phyloP scores from a whole-genome alignment of 441 rosid genomes.

The Syzygium malaccense region DNA sequence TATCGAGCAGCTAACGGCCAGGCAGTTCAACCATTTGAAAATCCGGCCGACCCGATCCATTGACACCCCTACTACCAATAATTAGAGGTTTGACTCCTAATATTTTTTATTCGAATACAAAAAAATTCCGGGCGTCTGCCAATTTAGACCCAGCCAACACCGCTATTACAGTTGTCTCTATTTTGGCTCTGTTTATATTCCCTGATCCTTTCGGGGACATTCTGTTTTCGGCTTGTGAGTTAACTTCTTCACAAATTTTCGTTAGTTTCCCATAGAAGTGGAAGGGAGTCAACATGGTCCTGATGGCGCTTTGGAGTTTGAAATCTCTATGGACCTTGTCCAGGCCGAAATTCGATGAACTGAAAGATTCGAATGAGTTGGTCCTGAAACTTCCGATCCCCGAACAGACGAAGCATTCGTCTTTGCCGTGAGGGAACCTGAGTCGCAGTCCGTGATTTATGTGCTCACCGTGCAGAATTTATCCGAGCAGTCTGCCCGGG shows the following conservation, averaged over 20 bases:
- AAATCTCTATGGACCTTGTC: slow-evolving; percentile 74
- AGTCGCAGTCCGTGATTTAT: slow-evolving; percentile 56
- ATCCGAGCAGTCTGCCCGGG: slow-evolving; percentile 57
- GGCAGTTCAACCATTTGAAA: no score
- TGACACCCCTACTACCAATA: no score
- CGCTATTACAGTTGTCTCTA: neutral
- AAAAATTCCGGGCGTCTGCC: no score
- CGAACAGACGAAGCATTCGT: slow-evolving; percentile 56
- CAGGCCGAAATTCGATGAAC: slow-evolving; percentile 31
- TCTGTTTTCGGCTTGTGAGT: neutral
- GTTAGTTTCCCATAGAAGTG: neutral
- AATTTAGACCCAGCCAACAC: neutral
- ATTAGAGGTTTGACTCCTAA: no score
- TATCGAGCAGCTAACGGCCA: no score
- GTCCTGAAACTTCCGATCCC: slow-evolving; percentile 50
- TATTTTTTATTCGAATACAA: no score
- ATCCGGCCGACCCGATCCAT: no score
- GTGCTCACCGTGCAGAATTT: slow-evolving; percentile 58
- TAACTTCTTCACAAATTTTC: neutral
- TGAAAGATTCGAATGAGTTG: slow-evolving; percentile 45
- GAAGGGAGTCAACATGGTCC: neutral
- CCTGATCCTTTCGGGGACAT: neutral
- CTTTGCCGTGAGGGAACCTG: slow-evolving; percentile 46
- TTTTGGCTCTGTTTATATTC: neutral
- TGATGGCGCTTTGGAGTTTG: slow-evolving; percentile 14